phyloP scores from a whole-genome alignment of 257 asterid species.

The Avicennia marina region DNA sequence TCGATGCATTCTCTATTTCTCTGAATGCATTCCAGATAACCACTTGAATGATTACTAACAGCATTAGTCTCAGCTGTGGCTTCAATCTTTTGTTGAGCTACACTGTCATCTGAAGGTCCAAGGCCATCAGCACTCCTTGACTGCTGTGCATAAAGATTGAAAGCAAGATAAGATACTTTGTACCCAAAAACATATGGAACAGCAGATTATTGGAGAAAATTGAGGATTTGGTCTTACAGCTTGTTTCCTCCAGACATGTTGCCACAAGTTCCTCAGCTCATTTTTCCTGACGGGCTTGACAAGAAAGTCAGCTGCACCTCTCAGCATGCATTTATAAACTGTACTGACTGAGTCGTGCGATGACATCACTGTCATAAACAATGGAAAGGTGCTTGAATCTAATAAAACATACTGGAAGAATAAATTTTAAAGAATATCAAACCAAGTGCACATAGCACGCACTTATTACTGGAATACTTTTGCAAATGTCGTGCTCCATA shows the following conservation, averaged over 20 bases:
- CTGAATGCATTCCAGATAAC: slow-evolving; percentile 31
- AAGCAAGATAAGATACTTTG: background rate
- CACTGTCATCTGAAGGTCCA: slow-evolving; percentile 71
- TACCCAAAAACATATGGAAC: no score
- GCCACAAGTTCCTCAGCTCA: slow-evolving; percentile 96
- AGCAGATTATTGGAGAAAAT: no score
- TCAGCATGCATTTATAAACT: slow-evolving; percentile 91
- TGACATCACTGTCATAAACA: slow-evolving; percentile 99
- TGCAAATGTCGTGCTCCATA: slow-evolving; percentile 91
- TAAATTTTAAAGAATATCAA: no score
- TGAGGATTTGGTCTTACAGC: slow-evolving; percentile 34
- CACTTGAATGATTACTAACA: slow-evolving; percentile 69
- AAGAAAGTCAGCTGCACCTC: slow-evolving; percentile 95
- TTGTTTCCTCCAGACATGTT: slow-evolving; percentile 98
- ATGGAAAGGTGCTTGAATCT: no score
- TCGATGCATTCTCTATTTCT: slow-evolving; percentile 55
- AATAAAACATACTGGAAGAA: no score
- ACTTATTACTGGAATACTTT: slow-evolving; percentile 94
- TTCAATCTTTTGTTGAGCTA: slow-evolving; percentile 66
- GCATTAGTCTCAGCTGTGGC: slow-evolving; percentile 76
- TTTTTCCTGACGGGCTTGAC: slow-evolving; percentile 90
- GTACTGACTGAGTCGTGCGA: slow-evolving; percentile 82
- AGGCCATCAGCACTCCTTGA: slow-evolving; percentile 44
- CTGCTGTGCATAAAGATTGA: slow-evolving; percentile 26
- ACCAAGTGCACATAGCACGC: no score